Evolutionary conservation across 2,329 filamentous ascomycete species (phyloP).

Genomic region (Chaetomium sp.): DNA sequence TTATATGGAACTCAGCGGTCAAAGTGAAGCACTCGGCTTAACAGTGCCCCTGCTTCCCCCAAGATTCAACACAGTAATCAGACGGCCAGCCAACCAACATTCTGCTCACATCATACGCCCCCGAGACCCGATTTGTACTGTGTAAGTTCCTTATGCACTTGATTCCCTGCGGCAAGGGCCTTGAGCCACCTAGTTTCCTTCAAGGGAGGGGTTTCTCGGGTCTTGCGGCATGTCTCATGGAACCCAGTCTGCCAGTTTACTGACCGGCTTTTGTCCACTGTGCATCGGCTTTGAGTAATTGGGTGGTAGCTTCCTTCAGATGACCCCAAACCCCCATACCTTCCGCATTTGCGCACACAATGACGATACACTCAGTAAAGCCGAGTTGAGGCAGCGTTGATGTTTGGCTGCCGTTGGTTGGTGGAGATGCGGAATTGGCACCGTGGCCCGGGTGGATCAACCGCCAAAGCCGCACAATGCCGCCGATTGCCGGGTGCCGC

Average conservation of each 20-base stretch:
- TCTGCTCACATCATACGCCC: constrained; percentile 24
- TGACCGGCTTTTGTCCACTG: constrained; percentile 2
- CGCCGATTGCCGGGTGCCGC: constrained; percentile 38
- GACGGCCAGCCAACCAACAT: not conserved
- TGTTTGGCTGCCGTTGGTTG: constrained; percentile 21
- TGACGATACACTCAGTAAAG: constrained; percentile 28
- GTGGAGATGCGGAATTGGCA: constrained; percentile 35
- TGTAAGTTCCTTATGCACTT: too few species aligned
- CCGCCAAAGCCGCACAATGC: constrained; percentile 39
- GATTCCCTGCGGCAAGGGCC: not conserved
- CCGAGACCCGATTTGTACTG: not conserved
- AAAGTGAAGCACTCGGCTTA: constrained; percentile 26
- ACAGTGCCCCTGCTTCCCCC: constrained; percentile 21
- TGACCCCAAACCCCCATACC: constrained; percentile 19
- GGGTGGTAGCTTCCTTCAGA: constrained; percentile 11
- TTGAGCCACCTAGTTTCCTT: not conserved
- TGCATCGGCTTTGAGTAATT: constrained; percentile 1
- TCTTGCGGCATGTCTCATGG: constrained; percentile 3
- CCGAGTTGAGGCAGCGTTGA: constrained; percentile 26
- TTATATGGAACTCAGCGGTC: constrained; percentile 21
- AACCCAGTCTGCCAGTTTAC: not conserved
- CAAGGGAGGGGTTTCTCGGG: not conserved
- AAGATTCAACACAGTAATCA: not conserved
- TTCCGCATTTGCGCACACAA: constrained; percentile 16
- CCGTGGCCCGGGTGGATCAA: constrained; percentile 27